A percentile compares a stretch with the other conserved stretches of the same genome.
Conservation (phyloP, 495 filamentous ascomycete species). For the Cetradonia linearis region DNA sequence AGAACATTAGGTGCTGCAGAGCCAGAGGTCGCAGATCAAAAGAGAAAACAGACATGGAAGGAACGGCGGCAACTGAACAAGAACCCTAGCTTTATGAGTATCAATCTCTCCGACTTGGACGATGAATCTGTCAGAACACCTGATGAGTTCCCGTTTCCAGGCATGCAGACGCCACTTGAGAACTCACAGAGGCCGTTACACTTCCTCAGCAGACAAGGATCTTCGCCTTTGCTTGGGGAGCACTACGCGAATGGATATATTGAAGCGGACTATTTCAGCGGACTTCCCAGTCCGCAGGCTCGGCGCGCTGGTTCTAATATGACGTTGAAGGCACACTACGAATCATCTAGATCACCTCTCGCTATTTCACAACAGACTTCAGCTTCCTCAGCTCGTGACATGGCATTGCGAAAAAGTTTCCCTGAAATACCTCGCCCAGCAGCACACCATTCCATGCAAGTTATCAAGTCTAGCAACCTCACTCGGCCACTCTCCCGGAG, state of each 20-base stretch:
- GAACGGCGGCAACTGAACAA: conserved; percentile 18
- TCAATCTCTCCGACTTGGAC: conserved; percentile 22
- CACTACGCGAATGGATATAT: conserved; percentile 11
- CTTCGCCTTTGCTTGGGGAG: conserved; percentile 24
- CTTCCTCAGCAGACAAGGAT: conserved; percentile 18
- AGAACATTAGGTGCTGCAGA: conserved; percentile 20
- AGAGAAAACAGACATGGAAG: conserved; percentile 19
- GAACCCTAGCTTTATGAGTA: conserved; percentile 25
- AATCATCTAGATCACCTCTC: conserved; percentile 20
- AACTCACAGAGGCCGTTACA: neutral
- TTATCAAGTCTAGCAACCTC: neutral
- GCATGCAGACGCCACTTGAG: conserved; percentile 15
- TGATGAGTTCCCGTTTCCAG: conserved; percentile 21
- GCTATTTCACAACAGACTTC: conserved; percentile 28
- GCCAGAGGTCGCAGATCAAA: conserved; percentile 1
- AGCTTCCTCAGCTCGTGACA: conserved; percentile 25
- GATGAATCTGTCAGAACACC: conserved; percentile 10
- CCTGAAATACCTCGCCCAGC: conserved; percentile 16
- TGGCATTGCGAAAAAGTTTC: conserved; percentile 21
- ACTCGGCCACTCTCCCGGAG: conserved; percentile 6
- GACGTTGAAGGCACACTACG: conserved; percentile 22
- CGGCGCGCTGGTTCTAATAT: conserved; percentile 15
- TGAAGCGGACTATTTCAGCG: conserved; percentile 10
- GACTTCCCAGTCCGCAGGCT: conserved; percentile 16
- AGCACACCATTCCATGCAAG: conserved; percentile 2